Base-by-base conservation (phyloP, 352 stramenopile genomes). In the Globisporangium viniferum region DNA sequence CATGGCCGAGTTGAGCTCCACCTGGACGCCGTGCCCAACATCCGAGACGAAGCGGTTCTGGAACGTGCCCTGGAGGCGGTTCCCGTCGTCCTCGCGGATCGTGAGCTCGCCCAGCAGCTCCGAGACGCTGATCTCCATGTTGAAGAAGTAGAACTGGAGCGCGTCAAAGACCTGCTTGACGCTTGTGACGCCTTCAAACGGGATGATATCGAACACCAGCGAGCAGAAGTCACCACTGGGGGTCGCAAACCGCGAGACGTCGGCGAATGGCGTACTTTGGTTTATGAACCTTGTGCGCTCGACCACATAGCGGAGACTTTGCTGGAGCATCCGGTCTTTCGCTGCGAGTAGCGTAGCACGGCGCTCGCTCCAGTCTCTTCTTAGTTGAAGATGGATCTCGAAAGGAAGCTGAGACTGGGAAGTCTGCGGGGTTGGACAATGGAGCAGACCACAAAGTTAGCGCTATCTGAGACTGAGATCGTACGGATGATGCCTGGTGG, bases 121-220 rank as follows among this genome's bases (percentile, higher is more conserved):
- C 5, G 76, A 82, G 29, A 90, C 81, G 4, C 71, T 78, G 54
- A 90, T 88, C 31, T 33, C 31, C 31, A 33, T 33, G 31, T 33
- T 33, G 2, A 33, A 33, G 31, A 33, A 33, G 31, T 79, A 86
- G 39, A 74, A 83, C 18, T 77, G 65, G 5, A 85, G 62, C 33
- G 78, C 78, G 12, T 90, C 79, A 33, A 76, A 90, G 22, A 86
- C 79, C 36, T 87, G 69, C n/a, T 74, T 75, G 29, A 88, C 69
- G 3, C 75, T 86, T 31, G 68, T 54, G 0, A 79, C 73, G 10
- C 72, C 69, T 12, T 77, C 74, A 60, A 90, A 87, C 27, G 77
- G 77, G 12, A 74, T 70, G 51, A 86, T 59, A 36, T 86, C 73
- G 49, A 74, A 81, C 27, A 69, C 62, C 3, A 72, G 65, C 22